Base-by-base conservation (phyloP, 257 asterid species). In the Solanum stenotomum region DNA sequence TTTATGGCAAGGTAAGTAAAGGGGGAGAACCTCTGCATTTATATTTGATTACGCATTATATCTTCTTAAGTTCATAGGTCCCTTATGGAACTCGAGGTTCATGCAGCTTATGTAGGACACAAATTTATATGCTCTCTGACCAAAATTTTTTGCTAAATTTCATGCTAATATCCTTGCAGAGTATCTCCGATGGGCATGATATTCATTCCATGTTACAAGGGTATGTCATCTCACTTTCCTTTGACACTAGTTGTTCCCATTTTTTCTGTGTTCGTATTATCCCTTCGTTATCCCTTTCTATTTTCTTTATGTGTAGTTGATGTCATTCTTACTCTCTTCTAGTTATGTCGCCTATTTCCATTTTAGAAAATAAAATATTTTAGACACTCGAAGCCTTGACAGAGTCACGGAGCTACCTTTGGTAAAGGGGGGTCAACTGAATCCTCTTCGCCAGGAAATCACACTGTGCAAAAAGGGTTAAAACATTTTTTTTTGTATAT, bases 121-220 rank as follows among this genome's bases (percentile, higher is more conserved):
- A 11, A 38, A 77, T 37, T 29, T 78, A 14, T n/a, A 40, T 78
- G 37, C n/a, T 40, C 14, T 78, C 84, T 42, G 63, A 14, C 84
- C 13, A 6, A 78, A 13, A 3, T 1, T 7, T 71, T 29, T 61
- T 29, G 16, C 85, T 49, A 81, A 81, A 29, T 14, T 20, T 29
- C 9, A 16, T 46, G 23, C 25, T 42, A 27, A 79, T 25, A 79
- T 91, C n/a, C 76, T 70, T 90, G 91, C 98, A 95, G 98, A 90
- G 89, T 95, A 89, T 93, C 97, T 42, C 98, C 98, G 37, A 95
- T 97, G 99, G 96, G 95, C 92, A 97, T 97, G 99, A 94, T 97
- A 83, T 97, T 97, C 91, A 94, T 97, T 86, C 98, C 99, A n/a
- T 97, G 99, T 90, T 92, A 95, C 86, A 97, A 95, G 93, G 99